These are phyloP conservation scores for Lunularia cruciata DNA, from an alignment of 225 moss, liverwort and hornwort genomes.

Conservation along the genomic window DNA sequence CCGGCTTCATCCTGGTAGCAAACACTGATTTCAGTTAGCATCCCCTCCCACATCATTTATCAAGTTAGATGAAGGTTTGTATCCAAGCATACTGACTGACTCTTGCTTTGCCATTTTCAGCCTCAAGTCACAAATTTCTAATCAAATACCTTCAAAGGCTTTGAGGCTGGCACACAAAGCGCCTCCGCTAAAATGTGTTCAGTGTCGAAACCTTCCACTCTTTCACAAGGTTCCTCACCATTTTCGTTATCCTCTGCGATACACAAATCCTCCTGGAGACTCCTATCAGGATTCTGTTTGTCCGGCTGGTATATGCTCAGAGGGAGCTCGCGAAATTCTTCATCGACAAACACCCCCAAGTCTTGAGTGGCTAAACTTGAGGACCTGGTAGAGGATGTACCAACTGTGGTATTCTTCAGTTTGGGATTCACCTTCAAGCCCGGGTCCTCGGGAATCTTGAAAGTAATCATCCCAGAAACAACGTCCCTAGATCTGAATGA, in stretches of 20 bases:
- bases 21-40: too few relatives aligned
- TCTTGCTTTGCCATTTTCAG: too few relatives aligned
- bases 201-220: neutral
- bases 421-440: slow-evolving; percentile 20
- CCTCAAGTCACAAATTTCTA: too few relatives aligned
- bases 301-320: neutral
- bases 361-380: too few relatives aligned
- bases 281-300: neutral
- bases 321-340: slow-evolving; percentile 17
- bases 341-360: slow-evolving; percentile 21
- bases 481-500: neutral
- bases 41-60: too few relatives aligned
- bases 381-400: slow-evolving; percentile 30
- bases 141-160: too few relatives aligned
- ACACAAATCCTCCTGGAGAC: neutral
- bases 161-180: too few relatives aligned
- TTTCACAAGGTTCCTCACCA: neutral
- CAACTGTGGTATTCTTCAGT: slow-evolving; percentile 17
- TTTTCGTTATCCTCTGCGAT: neutral
- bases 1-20: too few relatives aligned
- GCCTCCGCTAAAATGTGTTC: too few relatives aligned
- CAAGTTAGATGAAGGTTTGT: too few relatives aligned
- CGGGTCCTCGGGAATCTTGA: slow-evolving; percentile 38
- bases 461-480: slow-evolving; percentile 8
- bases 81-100: too few relatives aligned